A percentile compares a stretch with the other conserved stretches of the same genome.
These are phyloP conservation scores for Wilcoxina mikolae DNA, from an alignment of 495 filamentous ascomycete species.

Conservation along the genomic window DNA sequence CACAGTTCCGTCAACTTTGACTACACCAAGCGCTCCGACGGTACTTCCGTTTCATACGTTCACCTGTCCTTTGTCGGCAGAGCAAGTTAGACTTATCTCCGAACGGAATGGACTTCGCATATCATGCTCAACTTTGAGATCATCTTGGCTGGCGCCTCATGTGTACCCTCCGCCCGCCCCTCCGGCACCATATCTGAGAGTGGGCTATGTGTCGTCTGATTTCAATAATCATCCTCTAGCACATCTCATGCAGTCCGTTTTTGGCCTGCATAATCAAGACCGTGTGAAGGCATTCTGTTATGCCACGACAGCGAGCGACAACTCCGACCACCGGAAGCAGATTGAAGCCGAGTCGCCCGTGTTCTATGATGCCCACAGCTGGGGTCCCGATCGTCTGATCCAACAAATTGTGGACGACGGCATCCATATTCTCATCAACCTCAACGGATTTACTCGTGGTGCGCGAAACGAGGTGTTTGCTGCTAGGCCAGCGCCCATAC, in stretches of 20 bases:
- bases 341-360: slow-evolving; percentile 90
- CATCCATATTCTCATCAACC: slow-evolving; percentile 91
- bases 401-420: slow-evolving; percentile 80
- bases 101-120: slow-evolving; percentile 90
- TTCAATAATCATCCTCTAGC: slow-evolving; percentile 98
- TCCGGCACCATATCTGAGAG: slow-evolving; percentile 65
- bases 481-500: slow-evolving; percentile 83
- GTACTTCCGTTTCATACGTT: slow-evolving; percentile 99
- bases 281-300: slow-evolving; percentile 83
- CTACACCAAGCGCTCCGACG: slow-evolving; percentile 80
- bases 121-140: slow-evolving; percentile 69
- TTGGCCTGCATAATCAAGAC: slow-evolving; percentile 66
- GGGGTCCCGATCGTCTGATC: slow-evolving; percentile 75
- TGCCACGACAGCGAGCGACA: slow-evolving; percentile 87
- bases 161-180: slow-evolving; percentile 75
- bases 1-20: slow-evolving; percentile 55
- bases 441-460: slow-evolving; percentile 94
- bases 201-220: slow-evolving; percentile 95
- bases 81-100: slow-evolving; percentile 88
- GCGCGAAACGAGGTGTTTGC: slow-evolving; percentile 98
- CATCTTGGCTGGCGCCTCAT: slow-evolving; percentile 68
- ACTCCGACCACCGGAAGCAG: slow-evolving; percentile 78
- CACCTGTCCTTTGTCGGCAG: slow-evolving; percentile 82
- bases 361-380: slow-evolving; percentile 76
- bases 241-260: slow-evolving; percentile 84